Percentiles rank a stretch among this genome's conserved stretches.
Evolutionary conservation across 2,329 filamentous ascomycete genomes (phyloP).

Genomic region (Hortaea sp.): DNA sequence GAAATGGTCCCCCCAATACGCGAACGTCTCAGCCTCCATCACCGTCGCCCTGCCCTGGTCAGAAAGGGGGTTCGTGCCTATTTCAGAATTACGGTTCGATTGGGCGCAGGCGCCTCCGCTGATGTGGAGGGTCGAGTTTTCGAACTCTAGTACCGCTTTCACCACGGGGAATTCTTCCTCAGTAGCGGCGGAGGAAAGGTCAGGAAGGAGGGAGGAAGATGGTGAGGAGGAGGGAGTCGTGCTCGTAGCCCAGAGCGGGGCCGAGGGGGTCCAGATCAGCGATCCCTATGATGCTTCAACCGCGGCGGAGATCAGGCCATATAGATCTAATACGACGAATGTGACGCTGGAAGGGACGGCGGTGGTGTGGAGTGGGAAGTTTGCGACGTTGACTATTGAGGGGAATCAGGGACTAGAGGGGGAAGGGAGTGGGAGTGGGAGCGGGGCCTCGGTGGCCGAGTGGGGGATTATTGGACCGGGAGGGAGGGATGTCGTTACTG

Average conservation of each 20-base stretch:
- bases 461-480: slow-evolving; percentile 19
- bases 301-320: slow-evolving; percentile 29
- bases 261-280: slow-evolving; percentile 28
- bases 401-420: slow-evolving; percentile 29
- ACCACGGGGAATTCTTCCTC: no score
- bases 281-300: slow-evolving; percentile 30
- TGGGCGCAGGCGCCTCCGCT: slow-evolving; percentile 49
- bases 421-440: slow-evolving; percentile 16
- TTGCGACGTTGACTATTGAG: slow-evolving; percentile 37
- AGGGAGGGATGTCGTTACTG: neutral
- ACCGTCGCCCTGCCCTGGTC: slow-evolving; percentile 42
- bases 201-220: no score
- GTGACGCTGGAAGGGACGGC: slow-evolving; percentile 24
- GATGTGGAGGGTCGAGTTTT: slow-evolving; percentile 45
- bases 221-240: no score
- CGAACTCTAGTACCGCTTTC: slow-evolving; percentile 31
- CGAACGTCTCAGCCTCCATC: slow-evolving; percentile 43
- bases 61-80: slow-evolving; percentile 24
- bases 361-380: slow-evolving; percentile 34
- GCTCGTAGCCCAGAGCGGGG: neutral
- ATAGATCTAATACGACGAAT: slow-evolving; percentile 37
- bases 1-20: slow-evolving; percentile 50
- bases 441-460: slow-evolving; percentile 44
- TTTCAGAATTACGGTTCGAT: slow-evolving; percentile 47
- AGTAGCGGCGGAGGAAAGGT: neutral